Base-by-base conservation (phyloP, 169 alveolate genomes). In the Plasmodium coatneyi region DNA sequence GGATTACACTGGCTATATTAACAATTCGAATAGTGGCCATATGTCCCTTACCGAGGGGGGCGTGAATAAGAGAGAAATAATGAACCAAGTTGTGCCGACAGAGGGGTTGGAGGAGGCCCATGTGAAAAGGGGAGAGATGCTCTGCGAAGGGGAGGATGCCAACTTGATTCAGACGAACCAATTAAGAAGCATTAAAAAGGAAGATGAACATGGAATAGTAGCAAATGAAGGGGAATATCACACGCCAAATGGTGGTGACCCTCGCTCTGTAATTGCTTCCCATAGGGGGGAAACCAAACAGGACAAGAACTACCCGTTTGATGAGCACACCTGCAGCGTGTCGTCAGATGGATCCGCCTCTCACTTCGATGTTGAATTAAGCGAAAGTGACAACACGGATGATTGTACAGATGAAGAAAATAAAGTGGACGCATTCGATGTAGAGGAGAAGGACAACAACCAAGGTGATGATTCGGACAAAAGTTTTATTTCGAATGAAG, bases 1-100 rank as follows among this genome's bases (percentile, higher is more conserved):
- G 1, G 94, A 89, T 70, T 89, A 79, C 56, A 78, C 80, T 60
- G 94, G 94, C 9, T 89, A 89, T 79, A 89, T 89, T 78, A 89
- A 89, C 30, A 78, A 79, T 66, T 34, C 90, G 22, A 78, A 80
- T 60, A 36, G 28, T 12, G 90, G 71, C 52, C 34, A 72, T 36
- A 14, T 56, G 16, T 22, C 41, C 4, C 32, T 10, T 19, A 5
- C 49, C 43, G 81, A 71, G 34, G 54, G 25, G 49, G 92, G 78
- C 19, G 32, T 28, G 22, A 34, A 43, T 52, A 56, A 66, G 39
- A 66, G 52, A n/a, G 92, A 82, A 14, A 34, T 56, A 7, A 32
- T 70, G 12, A 78, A 34, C 28, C 25, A 56, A 70, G 12, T 7
- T 4, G 32, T 7, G 54, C 28, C 0, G 3, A 39, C 71, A 7